These are phyloP conservation scores for Sclerotinia borealis DNA, from an alignment of 2,329 filamentous ascomycete genomes.

Conservation along the genomic window DNA sequence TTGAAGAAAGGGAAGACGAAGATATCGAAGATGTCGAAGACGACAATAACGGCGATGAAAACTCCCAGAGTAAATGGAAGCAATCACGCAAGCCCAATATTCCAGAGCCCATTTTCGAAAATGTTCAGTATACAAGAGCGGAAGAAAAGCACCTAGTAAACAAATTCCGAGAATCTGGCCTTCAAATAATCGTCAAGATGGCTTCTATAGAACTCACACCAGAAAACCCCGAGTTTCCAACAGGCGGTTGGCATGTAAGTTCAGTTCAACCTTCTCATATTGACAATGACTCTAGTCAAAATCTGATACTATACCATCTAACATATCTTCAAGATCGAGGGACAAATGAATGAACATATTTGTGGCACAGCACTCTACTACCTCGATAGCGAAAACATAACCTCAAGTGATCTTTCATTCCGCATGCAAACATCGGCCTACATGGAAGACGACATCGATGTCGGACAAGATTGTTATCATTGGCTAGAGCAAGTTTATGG, in stretches of 20 bases:
- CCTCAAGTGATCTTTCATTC: constrained; percentile 38
- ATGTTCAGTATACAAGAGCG: not conserved
- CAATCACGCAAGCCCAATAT: not conserved
- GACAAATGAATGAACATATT: constrained; percentile 45
- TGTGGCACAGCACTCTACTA: constrained; percentile 48
- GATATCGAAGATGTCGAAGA: not conserved
- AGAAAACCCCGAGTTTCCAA: constrained; percentile 44
- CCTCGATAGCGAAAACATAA: constrained; percentile 44
- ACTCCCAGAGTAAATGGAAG: not conserved
- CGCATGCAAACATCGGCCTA: constrained; percentile 28
- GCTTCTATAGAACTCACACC: constrained; percentile 53
- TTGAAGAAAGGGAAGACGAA: constrained; percentile 17
- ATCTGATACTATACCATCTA: not conserved
- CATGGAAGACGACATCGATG: not conserved
- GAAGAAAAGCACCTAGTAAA: not conserved
- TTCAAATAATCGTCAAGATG: constrained; percentile 61
- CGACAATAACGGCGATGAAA: no score
- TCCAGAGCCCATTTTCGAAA: not conserved
- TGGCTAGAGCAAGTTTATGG: constrained; percentile 22
- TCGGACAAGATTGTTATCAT: constrained; percentile 11
- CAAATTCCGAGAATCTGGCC: constrained; percentile 29
- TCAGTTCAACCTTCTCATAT: not conserved
- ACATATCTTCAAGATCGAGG: not conserved
- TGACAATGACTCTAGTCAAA: not conserved
- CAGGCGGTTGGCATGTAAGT: constrained; percentile 42